A percentile compares a stretch with the other conserved stretches of the same genome.
These are phyloP conservation scores for Berkeleyomyces basicola DNA, from an alignment of 2,329 filamentous ascomycete species.

Conservation along the genomic window DNA sequence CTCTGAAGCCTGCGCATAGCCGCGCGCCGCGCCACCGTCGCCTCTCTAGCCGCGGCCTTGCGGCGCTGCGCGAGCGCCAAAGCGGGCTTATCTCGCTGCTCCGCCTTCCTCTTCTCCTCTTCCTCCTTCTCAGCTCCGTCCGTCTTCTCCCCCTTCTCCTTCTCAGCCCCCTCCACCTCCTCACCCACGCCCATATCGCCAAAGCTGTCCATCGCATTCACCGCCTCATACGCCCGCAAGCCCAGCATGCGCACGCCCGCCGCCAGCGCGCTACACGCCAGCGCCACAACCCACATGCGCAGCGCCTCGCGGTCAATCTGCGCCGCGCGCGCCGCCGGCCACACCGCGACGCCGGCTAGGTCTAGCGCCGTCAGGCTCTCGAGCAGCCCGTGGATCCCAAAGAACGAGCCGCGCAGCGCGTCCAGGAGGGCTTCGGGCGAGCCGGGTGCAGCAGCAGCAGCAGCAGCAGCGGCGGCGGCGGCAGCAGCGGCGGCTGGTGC, in stretches of 20 bases:
- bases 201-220: conserved; percentile 14
- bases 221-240: conserved; percentile 22
- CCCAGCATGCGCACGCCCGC: conserved; percentile 27
- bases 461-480: neutral
- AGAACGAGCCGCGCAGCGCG: conserved; percentile 38
- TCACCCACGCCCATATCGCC: conserved; percentile 10
- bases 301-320: conserved; percentile 41
- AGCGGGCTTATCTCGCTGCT: conserved; percentile 15
- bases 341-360: conserved; percentile 25
- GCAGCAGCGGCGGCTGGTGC: neutral
- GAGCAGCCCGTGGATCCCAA: conserved; percentile 50
- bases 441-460: neutral
- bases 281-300: conserved; percentile 51
- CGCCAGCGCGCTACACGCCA: conserved; percentile 34
- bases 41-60: neutral
- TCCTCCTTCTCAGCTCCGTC: conserved; percentile 19
- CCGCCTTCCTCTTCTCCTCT: conserved; percentile 20
- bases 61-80: neutral
- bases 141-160: conserved; percentile 15
- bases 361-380: conserved; percentile 48
- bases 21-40: neutral
- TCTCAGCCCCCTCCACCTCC: conserved; percentile 13
- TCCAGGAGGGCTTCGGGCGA: conserved; percentile 24
- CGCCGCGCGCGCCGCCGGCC: conserved; percentile 31
- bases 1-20: conserved; percentile 23